Percentiles rank a stretch among this genome's conserved stretches.
These are phyloP conservation scores for Jacaranda mimosifolia DNA, from an alignment of 257 asterid species.

Conservation along the genomic window DNA sequence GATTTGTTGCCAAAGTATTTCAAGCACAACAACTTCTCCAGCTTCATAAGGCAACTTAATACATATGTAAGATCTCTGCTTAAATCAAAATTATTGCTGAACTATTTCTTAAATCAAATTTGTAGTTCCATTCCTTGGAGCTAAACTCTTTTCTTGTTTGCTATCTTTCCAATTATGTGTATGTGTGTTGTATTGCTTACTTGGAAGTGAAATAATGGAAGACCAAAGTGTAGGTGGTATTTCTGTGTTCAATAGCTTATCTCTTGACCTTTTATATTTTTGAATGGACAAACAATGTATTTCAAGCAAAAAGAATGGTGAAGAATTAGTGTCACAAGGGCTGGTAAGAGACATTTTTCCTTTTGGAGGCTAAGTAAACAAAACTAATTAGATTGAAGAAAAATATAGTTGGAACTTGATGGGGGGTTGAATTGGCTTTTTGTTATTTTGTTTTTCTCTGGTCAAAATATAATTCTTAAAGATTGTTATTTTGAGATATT, in stretches of 20 bases:
- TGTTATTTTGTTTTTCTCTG: neutral
- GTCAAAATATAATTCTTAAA: neutral
- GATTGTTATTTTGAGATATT: conserved; percentile 11
- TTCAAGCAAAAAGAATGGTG: neutral
- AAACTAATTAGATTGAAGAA: neutral
- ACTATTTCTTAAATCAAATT: conserved; percentile 8
- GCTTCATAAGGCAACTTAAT: conserved; percentile 92
- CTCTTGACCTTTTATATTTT: neutral
- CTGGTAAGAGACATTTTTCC: neutral
- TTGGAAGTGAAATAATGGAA: neutral
- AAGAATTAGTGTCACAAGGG: neutral
- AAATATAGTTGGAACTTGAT: conserved; percentile 1
- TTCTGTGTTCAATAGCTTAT: conserved; percentile 3
- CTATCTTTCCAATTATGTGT: neutral
- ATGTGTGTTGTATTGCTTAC: neutral
- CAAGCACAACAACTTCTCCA: conserved; percentile 92
- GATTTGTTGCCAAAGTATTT: conserved; percentile 88
- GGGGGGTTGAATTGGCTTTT: neutral
- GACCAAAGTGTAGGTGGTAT: neutral
- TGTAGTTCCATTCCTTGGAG: conserved; percentile 10
- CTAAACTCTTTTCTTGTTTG: neutral
- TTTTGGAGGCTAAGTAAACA: too few species aligned
- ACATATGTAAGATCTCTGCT: conserved; percentile 74
- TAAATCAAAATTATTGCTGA: neutral
- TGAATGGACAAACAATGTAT: neutral